Conservation (phyloP, 1,284 basidiomycete genomes). For the Trichosporon coremiiforme region DNA sequence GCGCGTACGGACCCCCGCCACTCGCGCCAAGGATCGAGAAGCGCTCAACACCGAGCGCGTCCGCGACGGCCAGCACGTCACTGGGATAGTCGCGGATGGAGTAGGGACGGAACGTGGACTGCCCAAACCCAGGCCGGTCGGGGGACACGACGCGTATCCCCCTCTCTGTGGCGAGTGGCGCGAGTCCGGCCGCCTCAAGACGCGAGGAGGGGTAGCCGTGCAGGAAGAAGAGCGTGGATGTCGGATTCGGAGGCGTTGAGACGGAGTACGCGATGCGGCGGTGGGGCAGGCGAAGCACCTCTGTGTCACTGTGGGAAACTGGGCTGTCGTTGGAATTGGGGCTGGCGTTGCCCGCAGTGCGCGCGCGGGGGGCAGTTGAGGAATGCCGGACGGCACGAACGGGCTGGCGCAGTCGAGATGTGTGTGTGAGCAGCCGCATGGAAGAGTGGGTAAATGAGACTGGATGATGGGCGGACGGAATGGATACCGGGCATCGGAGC, state of each 20-base stretch:
- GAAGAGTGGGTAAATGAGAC: background rate
- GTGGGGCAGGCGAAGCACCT: background rate
- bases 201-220: constrained; percentile 31
- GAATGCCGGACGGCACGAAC: background rate
- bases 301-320: background rate
- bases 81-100: constrained; percentile 9
- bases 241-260: background rate
- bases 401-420: background rate
- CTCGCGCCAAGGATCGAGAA: constrained; percentile 23
- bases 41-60: constrained; percentile 11
- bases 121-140: constrained; percentile 31
- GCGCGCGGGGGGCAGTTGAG: background rate
- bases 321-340: no score
- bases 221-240: constrained; percentile 21
- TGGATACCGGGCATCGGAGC: background rate
- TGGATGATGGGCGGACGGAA: background rate
- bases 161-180: background rate
- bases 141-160: constrained; percentile 22
- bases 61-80: constrained; percentile 22
- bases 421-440: background rate
- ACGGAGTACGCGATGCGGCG: background rate
- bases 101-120: constrained; percentile 7
- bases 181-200: constrained; percentile 18
- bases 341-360: background rate
- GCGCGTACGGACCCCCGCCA: constrained; percentile 29